Conservation (phyloP, 768 basidiomycete genomes). For the Auriscalpium orientale region DNA sequence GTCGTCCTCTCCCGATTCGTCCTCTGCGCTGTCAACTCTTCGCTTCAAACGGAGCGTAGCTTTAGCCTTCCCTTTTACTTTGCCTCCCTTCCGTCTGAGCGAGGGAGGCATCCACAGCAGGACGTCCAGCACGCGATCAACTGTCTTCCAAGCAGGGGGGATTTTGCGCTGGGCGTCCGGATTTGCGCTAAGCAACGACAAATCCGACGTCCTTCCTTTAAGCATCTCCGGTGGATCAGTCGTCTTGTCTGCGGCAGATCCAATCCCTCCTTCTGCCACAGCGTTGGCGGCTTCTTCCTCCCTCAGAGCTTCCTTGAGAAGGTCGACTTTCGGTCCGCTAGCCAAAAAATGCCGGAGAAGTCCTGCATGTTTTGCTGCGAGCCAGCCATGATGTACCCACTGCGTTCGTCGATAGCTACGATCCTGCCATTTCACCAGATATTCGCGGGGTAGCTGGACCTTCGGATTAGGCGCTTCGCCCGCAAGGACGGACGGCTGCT, state of each 20-base stretch:
- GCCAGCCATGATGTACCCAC: conserved; percentile 95
- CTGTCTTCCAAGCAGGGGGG: conserved; percentile 75
- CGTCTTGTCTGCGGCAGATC: conserved; percentile 21
- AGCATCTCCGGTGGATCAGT: conserved; percentile 12
- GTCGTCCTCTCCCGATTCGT: conserved; percentile 24
- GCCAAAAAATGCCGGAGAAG: conserved; percentile 75
- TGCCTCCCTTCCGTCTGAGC: conserved; percentile 11
- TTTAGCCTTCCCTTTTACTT: conserved; percentile 17
- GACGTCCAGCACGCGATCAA: conserved; percentile 88
- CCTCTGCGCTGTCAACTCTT: conserved; percentile 20
- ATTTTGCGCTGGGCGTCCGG: conserved; percentile 70
- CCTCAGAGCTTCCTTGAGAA: conserved; percentile 42
- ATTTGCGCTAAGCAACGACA: conserved; percentile 31
- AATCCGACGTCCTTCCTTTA: conserved; percentile 3
- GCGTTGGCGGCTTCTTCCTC: conserved; percentile 23
- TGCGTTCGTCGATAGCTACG: conserved; percentile 71
- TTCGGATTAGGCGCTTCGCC: conserved; percentile 46
- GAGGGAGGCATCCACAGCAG: conserved; percentile 46
- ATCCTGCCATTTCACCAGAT: conserved; percentile 84
- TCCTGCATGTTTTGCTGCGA: conserved; percentile 53
- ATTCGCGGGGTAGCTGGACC: conserved; percentile 70
- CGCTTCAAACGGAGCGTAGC: conserved; percentile 20
- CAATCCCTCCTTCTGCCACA: conserved; percentile 32
- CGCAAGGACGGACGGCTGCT: conserved; percentile 37
- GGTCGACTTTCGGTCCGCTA: conserved; percentile 58